Evolutionary conservation across 352 stramenopile species (phyloP), one percentile per base, ranked within the genome.

Genomic region (Bremia lactucae): DNA sequence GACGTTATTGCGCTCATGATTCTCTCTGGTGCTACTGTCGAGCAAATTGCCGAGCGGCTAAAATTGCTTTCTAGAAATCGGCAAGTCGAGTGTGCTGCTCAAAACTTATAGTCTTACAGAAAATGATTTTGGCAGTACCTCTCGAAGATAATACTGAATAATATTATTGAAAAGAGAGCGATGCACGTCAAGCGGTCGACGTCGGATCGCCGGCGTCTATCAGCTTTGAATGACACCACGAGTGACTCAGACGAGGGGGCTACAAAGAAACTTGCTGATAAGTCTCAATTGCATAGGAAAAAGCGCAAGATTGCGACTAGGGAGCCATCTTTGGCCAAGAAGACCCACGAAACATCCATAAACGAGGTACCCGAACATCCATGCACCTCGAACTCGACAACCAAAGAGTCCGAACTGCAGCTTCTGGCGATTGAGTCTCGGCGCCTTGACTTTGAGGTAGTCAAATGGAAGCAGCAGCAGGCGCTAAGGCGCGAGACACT

Each of bases 381-480:
- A 23, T 36, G 33, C 36, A 39, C 39, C 10, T 19, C 22, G 26
- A 15, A 46, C 1, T 0, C 4, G 9, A 26, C 16, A 6, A 23
- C 40, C 20, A 2, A 46, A 16, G 36, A 52, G 41, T 31, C 9
- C 7, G 46, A 57, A 33, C 14, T 55, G 2, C 38, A 57, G 35
- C 31, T 57, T n/a, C 11, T 65, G 22, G 50, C 45, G 15, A 42
- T 61, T 31, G 42, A 56, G 21, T 45, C 22, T 0, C 46, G 42
- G 2, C 36, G 36, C 4, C 31, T 65, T 10, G 50, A 61, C 25
- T 60, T 61, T 22, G 40, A 61, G 23, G 51, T 65, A 26, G 23
- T 10, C 14, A 51, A 61, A 20, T 65, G 55, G 55, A 65, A 61
- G 20, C 50, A 49, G 26, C 50, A 61, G n/a, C 45, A 58, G 11